Evolutionary conservation across 2,329 filamentous ascomycete species (phyloP), one percentile per base, ranked within the genome.

Genomic region (Parafenestella ontariensis): DNA sequence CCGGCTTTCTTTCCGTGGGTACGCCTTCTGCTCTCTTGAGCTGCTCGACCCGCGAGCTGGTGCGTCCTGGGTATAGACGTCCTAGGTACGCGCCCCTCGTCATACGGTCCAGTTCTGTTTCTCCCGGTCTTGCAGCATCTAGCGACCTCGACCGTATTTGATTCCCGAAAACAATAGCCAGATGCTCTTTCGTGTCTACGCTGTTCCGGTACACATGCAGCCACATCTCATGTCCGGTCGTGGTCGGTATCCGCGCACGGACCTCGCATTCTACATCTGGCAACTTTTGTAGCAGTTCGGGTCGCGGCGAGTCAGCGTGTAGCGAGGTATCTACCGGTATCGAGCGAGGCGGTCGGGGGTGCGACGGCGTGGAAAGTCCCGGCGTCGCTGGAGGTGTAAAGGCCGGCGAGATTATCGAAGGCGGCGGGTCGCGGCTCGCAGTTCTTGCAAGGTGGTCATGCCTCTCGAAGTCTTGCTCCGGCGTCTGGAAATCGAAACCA

Each of bases 161-260:
- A 54, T 89, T 88, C 2, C 95, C 95, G 76, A 99, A 99, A 0
- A 99, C 95, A 70, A 99, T 98, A 17, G 95, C 95, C 46, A 99
- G 79, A 74, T 99, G 95, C 72, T 99, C 95, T 77, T 99, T 99
- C 62, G 89, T 91, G 76, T 99, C 95, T 6, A 91, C 87, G 66
- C 90, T 90, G 77, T 99, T 99, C 59, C 88, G 88, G 78, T 99
- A 99, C 0, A 98, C 82, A 72, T 99, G 94, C 46, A 99, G 78
- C 77, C 96, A 99, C 92, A 99, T 98, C 76, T 99, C 93, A 10
- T 92, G 90, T 3, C 94, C 94, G 0, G 85, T 87, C 2, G 92
- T 94, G 0, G 94, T 98, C 0, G 95, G 95, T 66, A 99, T 99
- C 49, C 95, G 89, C 17, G 95, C 95, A 63, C 95, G 89, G 44